Percentiles rank a stretch among this genome's conserved stretches.
Evolutionary conservation across 2,329 filamentous ascomycete species (phyloP).

Genomic region (Scedosporium apiospermum): DNA sequence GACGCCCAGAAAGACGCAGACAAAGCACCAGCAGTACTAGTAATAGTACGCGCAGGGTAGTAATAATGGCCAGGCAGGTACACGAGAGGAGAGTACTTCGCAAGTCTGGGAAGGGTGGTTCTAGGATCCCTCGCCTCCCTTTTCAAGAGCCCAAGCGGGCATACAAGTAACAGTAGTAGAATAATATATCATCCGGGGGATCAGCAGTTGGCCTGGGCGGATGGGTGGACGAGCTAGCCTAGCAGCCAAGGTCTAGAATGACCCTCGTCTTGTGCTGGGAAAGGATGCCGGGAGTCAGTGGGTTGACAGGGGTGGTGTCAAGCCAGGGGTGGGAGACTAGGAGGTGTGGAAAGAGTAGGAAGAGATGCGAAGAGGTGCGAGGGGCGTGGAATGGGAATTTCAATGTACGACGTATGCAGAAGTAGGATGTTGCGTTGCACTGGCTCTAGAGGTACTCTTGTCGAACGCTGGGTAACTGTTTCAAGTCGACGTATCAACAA

Average conservation of each 20-base stretch:
- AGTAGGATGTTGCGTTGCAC: conserved; percentile 2
- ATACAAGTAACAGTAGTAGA: background rate
- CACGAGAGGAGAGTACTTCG: no score
- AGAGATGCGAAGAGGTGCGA: background rate
- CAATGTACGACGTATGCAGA: no score
- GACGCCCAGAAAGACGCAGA: background rate
- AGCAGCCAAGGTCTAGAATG: background rate
- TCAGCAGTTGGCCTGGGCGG: conserved; percentile 4
- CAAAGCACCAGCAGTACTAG: background rate
- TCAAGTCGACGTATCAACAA: conserved; percentile 18
- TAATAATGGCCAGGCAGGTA: no score
- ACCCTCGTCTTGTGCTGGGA: background rate
- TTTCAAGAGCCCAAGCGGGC: background rate
- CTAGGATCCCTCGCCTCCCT: background rate
- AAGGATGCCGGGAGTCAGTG: conserved; percentile 5
- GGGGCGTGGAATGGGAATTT: conserved; percentile 3
- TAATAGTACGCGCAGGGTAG: background rate
- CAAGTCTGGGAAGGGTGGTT: background rate
- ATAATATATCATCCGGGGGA: conserved; percentile 7
- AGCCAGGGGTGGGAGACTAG: conserved; percentile 5
- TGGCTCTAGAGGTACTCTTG: background rate
- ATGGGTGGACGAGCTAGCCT: background rate
- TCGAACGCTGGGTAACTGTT: conserved; percentile 11
- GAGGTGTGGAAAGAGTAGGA: background rate
- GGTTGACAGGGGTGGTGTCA: conserved; percentile 6